Evolutionary conservation across 176 grass and related monocot genomes (phyloP).

Genomic region (Hordeum marinum): DNA sequence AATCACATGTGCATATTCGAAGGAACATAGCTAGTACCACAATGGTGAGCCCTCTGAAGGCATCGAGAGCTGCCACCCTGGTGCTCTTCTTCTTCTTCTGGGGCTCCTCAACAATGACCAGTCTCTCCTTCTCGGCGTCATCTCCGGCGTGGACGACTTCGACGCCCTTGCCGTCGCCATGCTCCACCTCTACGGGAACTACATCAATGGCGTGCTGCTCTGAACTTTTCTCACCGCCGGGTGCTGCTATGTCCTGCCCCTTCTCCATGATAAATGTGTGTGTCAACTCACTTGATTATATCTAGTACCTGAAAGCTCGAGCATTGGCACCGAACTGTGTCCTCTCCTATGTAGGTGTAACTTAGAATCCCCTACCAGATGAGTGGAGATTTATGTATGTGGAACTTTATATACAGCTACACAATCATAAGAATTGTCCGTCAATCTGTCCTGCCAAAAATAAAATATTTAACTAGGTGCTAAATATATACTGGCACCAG

Average conservation of each 20-base stretch:
- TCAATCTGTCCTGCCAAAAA: neutral
- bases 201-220: conserved; percentile 42
- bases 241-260: conserved; percentile 27
- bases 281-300: neutral
- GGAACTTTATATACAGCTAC: neutral
- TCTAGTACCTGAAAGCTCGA: neutral
- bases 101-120: conserved; percentile 8
- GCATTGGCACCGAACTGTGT: neutral
- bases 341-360: too few relatives aligned
- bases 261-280: conserved; percentile 27
- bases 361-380: neutral
- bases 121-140: neutral
- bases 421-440: neutral
- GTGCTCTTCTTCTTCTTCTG: conserved; percentile 36
- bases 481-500: neutral
- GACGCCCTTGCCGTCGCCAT: neutral
- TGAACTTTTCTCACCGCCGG: neutral
- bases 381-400: neutral
- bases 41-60: conserved; percentile 90
- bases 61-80: conserved; percentile 76
- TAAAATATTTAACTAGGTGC: neutral
- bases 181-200: neutral
- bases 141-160: neutral
- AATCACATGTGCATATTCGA: neutral
- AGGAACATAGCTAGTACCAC: conserved; percentile 42